A percentile compares a stretch with the other conserved stretches of the same genome.
Conservation (phyloP, 768 basidiomycete genomes). For the Psilocybe cyanescens region DNA sequence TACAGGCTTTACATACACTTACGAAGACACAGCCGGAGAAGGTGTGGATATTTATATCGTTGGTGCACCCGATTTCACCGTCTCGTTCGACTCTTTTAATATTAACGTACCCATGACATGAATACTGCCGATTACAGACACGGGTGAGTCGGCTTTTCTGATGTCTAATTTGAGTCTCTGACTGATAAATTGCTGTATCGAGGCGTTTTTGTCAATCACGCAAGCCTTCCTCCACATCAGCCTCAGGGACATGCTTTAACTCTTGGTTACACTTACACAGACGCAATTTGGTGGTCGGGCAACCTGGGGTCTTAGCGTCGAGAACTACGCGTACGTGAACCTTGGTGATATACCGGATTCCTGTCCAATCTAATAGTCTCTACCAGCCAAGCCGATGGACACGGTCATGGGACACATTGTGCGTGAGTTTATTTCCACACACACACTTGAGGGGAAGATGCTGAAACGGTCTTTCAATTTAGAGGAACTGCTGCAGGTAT, state of each 20-base stretch:
- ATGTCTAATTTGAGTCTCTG: background rate
- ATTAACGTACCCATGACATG: background rate
- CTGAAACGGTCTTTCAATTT: background rate
- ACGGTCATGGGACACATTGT: conserved; percentile 46
- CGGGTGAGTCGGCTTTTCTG: background rate
- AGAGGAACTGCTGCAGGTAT: conserved; percentile 38
- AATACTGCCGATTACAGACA: background rate
- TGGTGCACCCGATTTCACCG: conserved; percentile 24
- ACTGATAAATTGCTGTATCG: background rate
- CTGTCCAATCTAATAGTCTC: too few species aligned
- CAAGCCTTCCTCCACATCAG: background rate
- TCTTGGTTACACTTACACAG: conserved; percentile 18
- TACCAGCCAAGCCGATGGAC: conserved; percentile 29
- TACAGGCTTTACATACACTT: conserved; percentile 30
- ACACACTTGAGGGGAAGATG: background rate
- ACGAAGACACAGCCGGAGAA: conserved; percentile 30
- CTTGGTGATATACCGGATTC: background rate
- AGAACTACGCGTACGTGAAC: conserved; percentile 11
- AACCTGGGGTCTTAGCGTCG: conserved; percentile 40
- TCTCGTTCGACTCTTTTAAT: background rate
- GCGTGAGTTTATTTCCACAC: conserved; percentile 26
- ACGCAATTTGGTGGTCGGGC: conserved; percentile 45
- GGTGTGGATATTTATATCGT: conserved; percentile 48
- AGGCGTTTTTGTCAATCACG: conserved; percentile 27
- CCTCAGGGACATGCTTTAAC: too few species aligned